Evolutionary conservation across 1,139 yeast species (phyloP).

Genomic region (Pneumocystis jirovecii): DNA sequence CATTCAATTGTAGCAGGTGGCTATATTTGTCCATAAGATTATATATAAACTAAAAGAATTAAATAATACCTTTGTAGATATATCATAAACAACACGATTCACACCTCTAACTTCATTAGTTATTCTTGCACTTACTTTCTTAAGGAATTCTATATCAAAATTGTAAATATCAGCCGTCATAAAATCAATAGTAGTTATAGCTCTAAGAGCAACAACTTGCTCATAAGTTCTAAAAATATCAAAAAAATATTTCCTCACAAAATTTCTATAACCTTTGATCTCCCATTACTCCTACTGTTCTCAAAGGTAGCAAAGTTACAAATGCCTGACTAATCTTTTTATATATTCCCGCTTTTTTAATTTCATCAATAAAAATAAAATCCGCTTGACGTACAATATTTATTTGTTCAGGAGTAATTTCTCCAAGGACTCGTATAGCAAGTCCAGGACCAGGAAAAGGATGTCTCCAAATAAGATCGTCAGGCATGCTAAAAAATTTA

Average conservation of each 20-base stretch:
- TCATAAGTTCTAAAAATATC: conserved; percentile 49
- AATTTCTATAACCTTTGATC: conserved; percentile 49
- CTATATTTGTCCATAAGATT: background rate
- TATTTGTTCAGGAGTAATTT: conserved; percentile 82
- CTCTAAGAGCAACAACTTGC: conserved; percentile 97
- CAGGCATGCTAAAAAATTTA: conserved; percentile 85
- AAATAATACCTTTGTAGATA: conserved; percentile 94
- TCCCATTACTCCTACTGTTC: conserved; percentile 99
- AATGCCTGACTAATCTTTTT: conserved; percentile 92
- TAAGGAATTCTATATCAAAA: conserved; percentile 83
- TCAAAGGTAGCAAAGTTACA: conserved; percentile 91
- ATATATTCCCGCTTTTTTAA: conserved; percentile 82
- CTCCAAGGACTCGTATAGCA: conserved; percentile 95
- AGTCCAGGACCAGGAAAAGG: conserved; percentile 99
- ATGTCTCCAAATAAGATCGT: conserved; percentile 97
- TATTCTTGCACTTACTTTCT: conserved; percentile 85
- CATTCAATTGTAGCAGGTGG: conserved; percentile 1
- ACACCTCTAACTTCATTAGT: conserved; percentile 98
- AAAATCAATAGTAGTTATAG: conserved; percentile 92
- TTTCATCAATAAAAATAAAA: conserved; percentile 87
- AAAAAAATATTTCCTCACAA: background rate
- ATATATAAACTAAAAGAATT: conserved; percentile 57
- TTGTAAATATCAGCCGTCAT: conserved; percentile 91
- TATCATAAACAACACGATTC: conserved; percentile 96
- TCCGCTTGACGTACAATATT: conserved; percentile 97